These are phyloP conservation scores for Suillus spraguei DNA, from an alignment of 768 basidiomycete species.

Conservation along the genomic window DNA sequence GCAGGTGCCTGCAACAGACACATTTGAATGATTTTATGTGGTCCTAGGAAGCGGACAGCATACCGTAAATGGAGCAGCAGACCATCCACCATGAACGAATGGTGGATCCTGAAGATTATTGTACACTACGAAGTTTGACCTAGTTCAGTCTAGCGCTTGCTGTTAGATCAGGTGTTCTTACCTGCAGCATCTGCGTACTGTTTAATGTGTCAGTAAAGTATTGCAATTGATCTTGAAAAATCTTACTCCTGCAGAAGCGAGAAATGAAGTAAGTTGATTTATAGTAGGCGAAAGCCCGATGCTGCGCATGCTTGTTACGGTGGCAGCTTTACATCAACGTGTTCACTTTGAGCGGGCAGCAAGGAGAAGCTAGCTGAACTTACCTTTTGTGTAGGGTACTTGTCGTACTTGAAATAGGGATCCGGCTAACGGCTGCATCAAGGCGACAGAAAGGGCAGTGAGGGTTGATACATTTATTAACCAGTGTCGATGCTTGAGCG, in stretches of 20 bases:
- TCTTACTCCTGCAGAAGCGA: conserved; percentile 60
- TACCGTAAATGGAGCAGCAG: conserved; percentile 55
- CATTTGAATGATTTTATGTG: neutral
- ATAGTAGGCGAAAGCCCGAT: conserved; percentile 51
- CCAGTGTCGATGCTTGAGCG: conserved; percentile 54
- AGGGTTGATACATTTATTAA: conserved; percentile 55
- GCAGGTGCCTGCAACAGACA: no score
- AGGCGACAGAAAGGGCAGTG: conserved; percentile 45
- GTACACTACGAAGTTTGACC: conserved; percentile 25
- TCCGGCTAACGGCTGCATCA: conserved; percentile 61
- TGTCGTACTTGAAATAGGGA: neutral
- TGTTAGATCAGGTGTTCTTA: conserved; percentile 9
- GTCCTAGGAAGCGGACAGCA: conserved; percentile 10
- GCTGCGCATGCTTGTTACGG: conserved; percentile 33
- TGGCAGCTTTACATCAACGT: no score
- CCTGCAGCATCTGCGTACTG: conserved; percentile 36
- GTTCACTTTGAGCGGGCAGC: no score
- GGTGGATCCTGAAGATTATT: conserved; percentile 56
- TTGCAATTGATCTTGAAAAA: neutral
- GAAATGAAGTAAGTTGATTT: conserved; percentile 50
- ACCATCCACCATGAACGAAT: conserved; percentile 55
- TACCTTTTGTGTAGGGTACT: no score
- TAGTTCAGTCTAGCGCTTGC: neutral
- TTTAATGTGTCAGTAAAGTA: conserved; percentile 27
- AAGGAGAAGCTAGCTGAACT: no score